Evolutionary conservation across 2,329 filamentous ascomycete genomes (phyloP), one percentile per base, ranked within the genome.

Genomic region (Talaromyces albobiverticillius): DNA sequence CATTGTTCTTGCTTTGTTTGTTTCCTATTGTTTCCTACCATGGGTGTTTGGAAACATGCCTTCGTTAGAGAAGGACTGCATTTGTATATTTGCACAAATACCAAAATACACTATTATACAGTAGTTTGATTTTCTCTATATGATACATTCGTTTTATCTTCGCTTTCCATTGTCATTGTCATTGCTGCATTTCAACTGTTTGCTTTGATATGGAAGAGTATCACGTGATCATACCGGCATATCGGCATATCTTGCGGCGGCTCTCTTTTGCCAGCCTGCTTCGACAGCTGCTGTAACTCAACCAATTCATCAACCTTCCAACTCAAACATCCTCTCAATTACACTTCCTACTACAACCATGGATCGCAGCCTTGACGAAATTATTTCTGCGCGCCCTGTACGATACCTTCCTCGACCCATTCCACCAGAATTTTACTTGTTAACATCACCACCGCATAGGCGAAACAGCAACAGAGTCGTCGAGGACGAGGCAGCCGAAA

Each of bases 361-460:
- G 83, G 83, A 86, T 72, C 80, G 82, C 65, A 82, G 79, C 63
- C 74, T 86, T 55, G 83, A 86, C 70, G 83, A 86, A 62, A 83
- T 85, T 64, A 84, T 85, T 59, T 76, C 76, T 59, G 82, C 84
- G 64, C 80, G 81, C 60, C 80, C 82, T 64, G 82, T 84, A 77
- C 64, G 64, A 22, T 31, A 13, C 20, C 3, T 38, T 18, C 41
- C n/a, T n/a, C 34, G 31, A 36, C 34, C n/a, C 23, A 45, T 46
- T 7, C n/a, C 14, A 26, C 26, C 10, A 53, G 46, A 48, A 59
- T 67, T 22, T 11, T 7, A 22, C 16, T 4, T 18, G 36, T 16
- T 40, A 40, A 40, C 9, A 38, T 40, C 4, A 10, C 10, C 14
- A 6, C 18, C 23, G 11, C 16, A 2, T 26, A 16, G n/a, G n/a